A percentile compares a stretch with the other conserved stretches of the same genome.
phyloP scores from a whole-genome alignment of 1,139 yeast genomes.

The Maudiozyma humilis region DNA sequence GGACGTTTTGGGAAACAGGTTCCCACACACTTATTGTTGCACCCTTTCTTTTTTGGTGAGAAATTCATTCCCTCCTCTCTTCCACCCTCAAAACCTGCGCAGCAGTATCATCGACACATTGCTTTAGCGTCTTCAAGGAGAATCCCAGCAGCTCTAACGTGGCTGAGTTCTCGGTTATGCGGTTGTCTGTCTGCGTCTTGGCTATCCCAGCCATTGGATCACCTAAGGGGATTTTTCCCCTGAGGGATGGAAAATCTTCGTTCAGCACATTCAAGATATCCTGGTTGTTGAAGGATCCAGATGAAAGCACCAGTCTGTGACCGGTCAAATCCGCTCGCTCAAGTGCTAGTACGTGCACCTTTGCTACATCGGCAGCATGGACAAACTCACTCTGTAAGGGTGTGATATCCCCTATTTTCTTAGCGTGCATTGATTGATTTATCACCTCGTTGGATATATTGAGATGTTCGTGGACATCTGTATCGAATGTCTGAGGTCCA shows the following conservation, averaged over 20 bases:
- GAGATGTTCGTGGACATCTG: slow-evolving; percentile 31
- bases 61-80: neutral
- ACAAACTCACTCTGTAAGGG: slow-evolving; percentile 10
- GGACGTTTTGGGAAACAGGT: no score
- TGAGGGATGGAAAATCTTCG: slow-evolving; percentile 31
- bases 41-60: no score
- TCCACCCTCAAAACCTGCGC: neutral
- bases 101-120: slow-evolving; percentile 3
- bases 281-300: slow-evolving; percentile 30
- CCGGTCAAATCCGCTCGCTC: slow-evolving; percentile 12
- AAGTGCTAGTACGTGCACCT: slow-evolving; percentile 17
- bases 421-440: slow-evolving; percentile 11
- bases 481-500: slow-evolving; percentile 39
- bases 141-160: slow-evolving; percentile 2
- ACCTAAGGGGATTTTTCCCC: slow-evolving; percentile 27
- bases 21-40: no score
- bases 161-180: neutral
- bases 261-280: slow-evolving; percentile 32
- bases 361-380: slow-evolving; percentile 22
- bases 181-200: neutral
- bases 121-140: neutral
- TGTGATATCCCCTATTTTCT: slow-evolving; percentile 8
- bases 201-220: slow-evolving; percentile 2
- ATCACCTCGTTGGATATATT: slow-evolving; percentile 33
- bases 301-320: slow-evolving; percentile 12